Percentiles rank a stretch among this genome's conserved stretches.
These are phyloP conservation scores for Brassica juncea DNA, from an alignment of 345 rosid genomes.

Conservation along the genomic window DNA sequence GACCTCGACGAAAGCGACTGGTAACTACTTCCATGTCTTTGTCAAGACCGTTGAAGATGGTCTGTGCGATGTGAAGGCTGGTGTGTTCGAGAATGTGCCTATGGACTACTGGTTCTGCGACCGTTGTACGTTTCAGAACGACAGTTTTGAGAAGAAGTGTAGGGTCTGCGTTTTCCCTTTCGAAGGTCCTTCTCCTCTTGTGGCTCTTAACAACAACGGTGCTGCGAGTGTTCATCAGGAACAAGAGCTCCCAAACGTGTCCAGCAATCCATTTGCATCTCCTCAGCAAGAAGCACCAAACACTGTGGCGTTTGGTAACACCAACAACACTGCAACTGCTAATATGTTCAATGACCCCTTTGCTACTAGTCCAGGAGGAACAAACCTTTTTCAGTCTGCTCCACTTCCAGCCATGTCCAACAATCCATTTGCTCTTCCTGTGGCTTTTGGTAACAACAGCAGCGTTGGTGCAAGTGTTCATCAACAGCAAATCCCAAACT, in stretches of 20 bases:
- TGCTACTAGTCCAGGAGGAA: neutral
- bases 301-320: neutral
- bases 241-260: neutral
- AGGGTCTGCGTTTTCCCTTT: neutral
- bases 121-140: conserved; percentile 13
- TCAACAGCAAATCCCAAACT: neutral
- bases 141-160: neutral
- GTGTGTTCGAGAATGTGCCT: neutral
- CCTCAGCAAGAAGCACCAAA: neutral
- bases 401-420: neutral
- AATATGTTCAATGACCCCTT: neutral
- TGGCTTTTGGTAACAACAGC: neutral
- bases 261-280: neutral
- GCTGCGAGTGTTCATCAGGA: neutral
- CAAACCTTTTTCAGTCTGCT: neutral
- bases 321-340: neutral
- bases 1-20: neutral
- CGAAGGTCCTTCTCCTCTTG: neutral
- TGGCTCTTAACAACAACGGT: neutral
- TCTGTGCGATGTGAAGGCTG: conserved; percentile 18
- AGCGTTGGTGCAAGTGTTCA: neutral
- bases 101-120: neutral
- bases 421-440: neutral
- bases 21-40: neutral
- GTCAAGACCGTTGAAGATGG: conserved; percentile 20